These are phyloP conservation scores for Penicillium glabrum DNA, from an alignment of 2,329 filamentous ascomycete genomes.

Conservation along the genomic window DNA sequence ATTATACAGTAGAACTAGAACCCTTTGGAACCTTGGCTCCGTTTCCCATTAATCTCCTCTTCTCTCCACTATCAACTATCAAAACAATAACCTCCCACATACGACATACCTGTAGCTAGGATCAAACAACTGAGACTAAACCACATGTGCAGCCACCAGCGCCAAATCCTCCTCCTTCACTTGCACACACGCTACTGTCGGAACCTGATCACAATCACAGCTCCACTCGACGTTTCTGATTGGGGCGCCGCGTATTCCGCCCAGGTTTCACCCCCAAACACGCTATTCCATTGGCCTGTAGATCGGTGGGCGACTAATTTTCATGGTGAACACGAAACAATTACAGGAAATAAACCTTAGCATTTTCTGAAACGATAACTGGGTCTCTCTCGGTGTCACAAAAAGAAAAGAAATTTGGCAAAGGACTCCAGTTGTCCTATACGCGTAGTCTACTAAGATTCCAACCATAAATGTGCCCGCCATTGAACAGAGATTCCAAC, in stretches of 20 bases:
- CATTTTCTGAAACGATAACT: neutral
- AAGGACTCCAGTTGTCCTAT: neutral
- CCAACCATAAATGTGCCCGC: constrained; percentile 9
- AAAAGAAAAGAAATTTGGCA: neutral
- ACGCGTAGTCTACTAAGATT: constrained; percentile 15
- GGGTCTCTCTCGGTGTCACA: neutral
- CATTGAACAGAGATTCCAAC: constrained; percentile 4
- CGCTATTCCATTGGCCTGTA: neutral
- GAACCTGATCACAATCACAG: constrained; percentile 26
- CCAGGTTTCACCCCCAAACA: constrained; percentile 15
- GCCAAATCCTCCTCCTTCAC: constrained; percentile 15
- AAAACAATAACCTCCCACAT: neutral
- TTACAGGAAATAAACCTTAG: neutral
- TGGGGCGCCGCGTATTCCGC: constrained; percentile 5
- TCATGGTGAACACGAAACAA: neutral
- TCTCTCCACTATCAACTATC: neutral
- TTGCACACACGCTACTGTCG: constrained; percentile 20
- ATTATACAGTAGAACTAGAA: neutral
- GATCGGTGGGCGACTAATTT: neutral
- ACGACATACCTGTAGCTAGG: neutral
- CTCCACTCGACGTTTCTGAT: constrained; percentile 11
- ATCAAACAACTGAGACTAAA: neutral
- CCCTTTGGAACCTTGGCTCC: constrained; percentile 9
- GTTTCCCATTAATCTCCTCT: neutral
- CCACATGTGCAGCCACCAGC: constrained; percentile 13